phyloP scores from a whole-genome alignment of 1,284 basidiomycete species.

The Fomitopsis schrenkii region DNA sequence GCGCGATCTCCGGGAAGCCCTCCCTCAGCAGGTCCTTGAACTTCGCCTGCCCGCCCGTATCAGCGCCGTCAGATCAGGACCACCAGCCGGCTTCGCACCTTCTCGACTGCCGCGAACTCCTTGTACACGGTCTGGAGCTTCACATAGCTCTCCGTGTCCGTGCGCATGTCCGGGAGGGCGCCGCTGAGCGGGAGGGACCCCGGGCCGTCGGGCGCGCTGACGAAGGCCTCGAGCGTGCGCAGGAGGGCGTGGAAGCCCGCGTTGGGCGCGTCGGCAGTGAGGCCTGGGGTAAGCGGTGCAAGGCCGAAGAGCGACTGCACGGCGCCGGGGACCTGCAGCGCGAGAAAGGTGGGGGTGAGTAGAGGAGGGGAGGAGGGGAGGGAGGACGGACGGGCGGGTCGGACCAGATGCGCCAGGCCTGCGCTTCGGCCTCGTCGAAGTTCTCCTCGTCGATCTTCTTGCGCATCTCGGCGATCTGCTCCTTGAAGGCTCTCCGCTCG shows the following conservation, averaged over 20 bases:
- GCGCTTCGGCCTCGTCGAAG: slow-evolving; percentile 87
- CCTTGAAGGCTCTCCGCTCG: slow-evolving; percentile 82
- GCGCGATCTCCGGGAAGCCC: slow-evolving; percentile 18
- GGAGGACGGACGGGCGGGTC: slow-evolving; percentile 43
- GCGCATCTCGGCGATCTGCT: slow-evolving; percentile 52
- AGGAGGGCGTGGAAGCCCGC: slow-evolving; percentile 81
- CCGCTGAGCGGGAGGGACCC: slow-evolving; percentile 47
- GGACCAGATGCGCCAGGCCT: slow-evolving; percentile 75
- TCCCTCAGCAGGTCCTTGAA: slow-evolving; percentile 22
- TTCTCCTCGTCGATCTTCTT: slow-evolving; percentile 89
- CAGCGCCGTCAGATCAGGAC: background rate
- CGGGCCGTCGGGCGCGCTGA: slow-evolving; percentile 31
- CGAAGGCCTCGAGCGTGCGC: slow-evolving; percentile 66
- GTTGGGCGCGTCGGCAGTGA: slow-evolving; percentile 8
- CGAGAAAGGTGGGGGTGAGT: background rate
- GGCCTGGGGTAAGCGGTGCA: slow-evolving; percentile 20
- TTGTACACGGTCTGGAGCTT: slow-evolving; percentile 79
- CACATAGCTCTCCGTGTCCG: slow-evolving; percentile 82
- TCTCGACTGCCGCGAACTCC: slow-evolving; percentile 66
- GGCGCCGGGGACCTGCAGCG: slow-evolving; percentile 57
- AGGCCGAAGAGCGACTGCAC: slow-evolving; percentile 57
- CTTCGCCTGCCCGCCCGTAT: slow-evolving; percentile 11
- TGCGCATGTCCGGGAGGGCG: slow-evolving; percentile 94
- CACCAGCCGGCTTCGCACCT: slow-evolving; percentile 24
- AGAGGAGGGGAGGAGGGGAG: background rate